Base-by-base conservation (phyloP, 169 alveolate species). In the Eimeria nieschulzi region DNA sequence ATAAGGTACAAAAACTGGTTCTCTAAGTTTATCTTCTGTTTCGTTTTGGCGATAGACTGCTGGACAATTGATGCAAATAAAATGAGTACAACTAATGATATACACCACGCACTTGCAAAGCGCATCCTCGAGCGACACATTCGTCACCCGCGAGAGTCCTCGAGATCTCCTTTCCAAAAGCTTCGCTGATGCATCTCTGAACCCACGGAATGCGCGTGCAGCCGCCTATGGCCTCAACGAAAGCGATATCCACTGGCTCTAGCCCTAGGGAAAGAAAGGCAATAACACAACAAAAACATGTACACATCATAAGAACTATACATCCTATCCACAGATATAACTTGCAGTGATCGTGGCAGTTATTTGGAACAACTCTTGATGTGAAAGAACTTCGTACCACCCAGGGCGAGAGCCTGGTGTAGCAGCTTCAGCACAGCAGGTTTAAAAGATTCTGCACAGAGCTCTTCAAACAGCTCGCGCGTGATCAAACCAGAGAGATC, bases 71-170 rank as follows among this genome's bases (percentile, higher is more conserved):
- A 33, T 33, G 46, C 46, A 33, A 1, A 33, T 33, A 33, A 0
- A 33, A 33, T 33, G 3, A 33, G 3, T 33, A 33, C 46, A 33
- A 33, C 46, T 33, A 33, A 33, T 1, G 46, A 33, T 33, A 33
- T 33, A 33, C 46, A 33, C 46, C 0, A 33, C 17, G 23, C 21
- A 98, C 98, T 96, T 96, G 97, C 61, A 98, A 95, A 1, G 99
- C 99, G 93, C 99, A 97, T 2, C 99, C 99, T 91, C 99, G 97
- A 13, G 99, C 99, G 12, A 99, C 98, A 56, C 99, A 97, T 95
- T 98, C 99, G 92, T 98, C 99, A 25, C 99, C 98, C 78, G 98
- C 97, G 71, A 98, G 96, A 8, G 99, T 99, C 92, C 98, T 97
- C 59, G 98, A 96, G 23, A 97, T 95, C 26, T 90, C 95, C 63